Base-by-base conservation (phyloP, 2,329 filamentous ascomycete species). In the Aspergillus bombycis region DNA sequence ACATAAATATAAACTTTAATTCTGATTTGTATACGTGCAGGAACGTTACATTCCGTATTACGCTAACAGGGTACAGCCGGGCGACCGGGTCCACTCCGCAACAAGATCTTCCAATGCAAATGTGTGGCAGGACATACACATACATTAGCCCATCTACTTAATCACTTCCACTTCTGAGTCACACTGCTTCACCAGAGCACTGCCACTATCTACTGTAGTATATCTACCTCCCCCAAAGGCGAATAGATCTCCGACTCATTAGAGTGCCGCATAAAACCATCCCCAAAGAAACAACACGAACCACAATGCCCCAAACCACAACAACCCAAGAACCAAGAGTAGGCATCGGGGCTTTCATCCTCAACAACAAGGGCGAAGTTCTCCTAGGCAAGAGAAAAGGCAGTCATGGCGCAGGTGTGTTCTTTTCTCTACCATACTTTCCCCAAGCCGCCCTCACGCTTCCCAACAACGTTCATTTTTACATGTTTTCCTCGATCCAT, bases 261-360 rank as follows among this genome's bases (percentile, higher is more conserved):
- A 16, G 14, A 36, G 2, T 16, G 16, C 34, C 34, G 14, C 7
- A 36, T 36, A 7, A 7, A 36, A 16, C 16, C 14, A 16, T 7
- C 14, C 34, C 4, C 34, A 1, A 23, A 46, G 1, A n/a, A 46
- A 14, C 46, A 28, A 16, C 14, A 12, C 26, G 10, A 50, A 2
- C 26, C 11, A 50, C 46, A 26, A 50, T 50, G 26, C 10, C 26
- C 16, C 46, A 26, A 48, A 4, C 48, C 16, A 52, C 16, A 14
- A n/a, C 52, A 38, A 55, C n/a, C 30, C 30, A 26, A 38, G 52
- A 32, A 41, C 71, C 75, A 9, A 72, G 75, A 62, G 75, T 86
- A 41, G 84, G 84, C 52, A 80, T 86, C 12, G 84, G 76, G 26
- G 82, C 82, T 57, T 81, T 85, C 65, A 75, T 84, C 65, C 69